Percentiles rank a stretch among this genome's conserved stretches.
phyloP scores from a whole-genome alignment of 208 protist genomes.

The Trypanosoma brucei region DNA sequence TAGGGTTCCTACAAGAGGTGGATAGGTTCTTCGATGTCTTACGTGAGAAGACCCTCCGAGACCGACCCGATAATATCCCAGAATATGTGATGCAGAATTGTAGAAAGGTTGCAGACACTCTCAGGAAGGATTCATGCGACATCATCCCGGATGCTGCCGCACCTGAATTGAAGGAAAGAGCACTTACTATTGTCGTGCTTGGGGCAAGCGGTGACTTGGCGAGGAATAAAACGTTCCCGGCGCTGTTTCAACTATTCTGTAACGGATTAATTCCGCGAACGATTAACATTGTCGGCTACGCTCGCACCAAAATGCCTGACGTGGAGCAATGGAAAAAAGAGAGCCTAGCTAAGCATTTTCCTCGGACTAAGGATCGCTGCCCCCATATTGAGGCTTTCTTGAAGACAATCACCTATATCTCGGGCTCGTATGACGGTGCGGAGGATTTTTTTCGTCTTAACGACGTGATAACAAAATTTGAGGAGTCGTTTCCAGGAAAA shows the following conservation, averaged over 20 bases:
- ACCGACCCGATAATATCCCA: constrained; percentile 53
- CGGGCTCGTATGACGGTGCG: constrained; percentile 67
- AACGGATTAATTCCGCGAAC: constrained; percentile 64
- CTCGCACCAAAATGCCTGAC: constrained; percentile 71
- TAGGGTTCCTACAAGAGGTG: constrained; percentile 42
- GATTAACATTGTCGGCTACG: constrained; percentile 86
- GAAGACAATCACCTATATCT: constrained; percentile 59
- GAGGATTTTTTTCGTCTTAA: constrained; percentile 75
- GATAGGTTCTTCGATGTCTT: constrained; percentile 65
- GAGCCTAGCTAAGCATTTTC: constrained; percentile 59
- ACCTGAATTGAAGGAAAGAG: constrained; percentile 39
- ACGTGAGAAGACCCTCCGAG: constrained; percentile 40
- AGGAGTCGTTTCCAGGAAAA: constrained; percentile 40
- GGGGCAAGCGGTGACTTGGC: constrained; percentile 89
- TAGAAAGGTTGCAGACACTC: constrained; percentile 28
- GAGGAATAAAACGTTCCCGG: constrained; percentile 92
- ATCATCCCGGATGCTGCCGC: constrained; percentile 47
- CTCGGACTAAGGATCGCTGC: constrained; percentile 28
- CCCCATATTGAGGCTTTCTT: constrained; percentile 75
- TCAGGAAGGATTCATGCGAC: constrained; percentile 18
- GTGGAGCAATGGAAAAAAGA: constrained; percentile 65
- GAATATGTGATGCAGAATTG: constrained; percentile 39
- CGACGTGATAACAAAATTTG: constrained; percentile 36
- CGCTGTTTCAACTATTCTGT: constrained; percentile 87
- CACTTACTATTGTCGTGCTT: constrained; percentile 83